Evolutionary conservation across 352 stramenopile genomes (phyloP), one percentile per base, ranked within the genome.

Genomic region (Globisporangium mamillatum): DNA sequence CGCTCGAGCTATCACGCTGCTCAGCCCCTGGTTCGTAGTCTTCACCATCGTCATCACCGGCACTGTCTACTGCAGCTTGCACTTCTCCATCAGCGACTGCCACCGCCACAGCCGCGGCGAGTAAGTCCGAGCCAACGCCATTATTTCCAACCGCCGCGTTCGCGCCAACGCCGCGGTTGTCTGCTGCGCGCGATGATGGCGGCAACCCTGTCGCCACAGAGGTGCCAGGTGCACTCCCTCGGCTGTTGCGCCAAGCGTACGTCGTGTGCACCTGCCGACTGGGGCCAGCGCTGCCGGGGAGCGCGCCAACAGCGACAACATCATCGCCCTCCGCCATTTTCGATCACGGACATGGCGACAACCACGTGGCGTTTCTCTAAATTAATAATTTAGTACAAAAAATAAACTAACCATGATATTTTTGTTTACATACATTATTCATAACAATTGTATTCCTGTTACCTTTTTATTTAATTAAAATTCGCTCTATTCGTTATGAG

Each of bases 281-380:
- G 44, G 18, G 16, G 16, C 16, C 44, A 20, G 9, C 20, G n/a
- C 56, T 32, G 1, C 32, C 4, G 22, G 55, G 55, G 29, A 60
- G 44, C 29, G 55, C 25, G 22, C 18, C 29, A 5, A 36, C 27
- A 24, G 29, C 27, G 55, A 6, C 27, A 6, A 44, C 55, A 60
- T 32, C 32, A 62, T 16, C 54, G 27, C 9, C 29, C 27, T 18
- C 55, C 20, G 56, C 56, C 56, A 62, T 60, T 34, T 34, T 60
- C 24, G 18, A 46, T 27, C 9, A 9, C 20, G 55, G 9, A 4
- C 14, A 61, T 38, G 32, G 32, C 32, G 32, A 38, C 32, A 7
- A 38, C 32, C 5, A 7, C 5, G 8, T 12, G 32, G 32, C 32
- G 32, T 38, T 38, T 44, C 3, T 44, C 10, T 44, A 44, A 44